Evolutionary conservation across 345 rosid species (phyloP).

Genomic region (Aquilaria malaccensis): DNA sequence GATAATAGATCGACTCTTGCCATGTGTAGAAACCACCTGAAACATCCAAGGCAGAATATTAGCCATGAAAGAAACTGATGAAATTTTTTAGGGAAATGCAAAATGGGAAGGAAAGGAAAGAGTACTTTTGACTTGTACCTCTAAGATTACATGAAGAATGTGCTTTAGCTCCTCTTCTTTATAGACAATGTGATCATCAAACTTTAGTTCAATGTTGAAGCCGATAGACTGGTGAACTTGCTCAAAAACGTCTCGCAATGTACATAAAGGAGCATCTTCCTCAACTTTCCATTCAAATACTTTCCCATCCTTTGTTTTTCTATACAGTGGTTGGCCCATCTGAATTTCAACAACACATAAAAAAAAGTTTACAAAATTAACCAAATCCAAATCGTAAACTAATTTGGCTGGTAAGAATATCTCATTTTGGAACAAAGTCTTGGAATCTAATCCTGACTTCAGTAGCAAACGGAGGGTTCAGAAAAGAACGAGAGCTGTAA

Average conservation of each 20-base stretch:
- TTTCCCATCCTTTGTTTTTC: slow-evolving; percentile 55
- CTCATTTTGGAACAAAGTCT: neutral
- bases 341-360: slow-evolving; percentile 11
- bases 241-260: slow-evolving; percentile 44
- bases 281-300: slow-evolving; percentile 52
- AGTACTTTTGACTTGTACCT: slow-evolving; percentile 13
- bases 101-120: no score
- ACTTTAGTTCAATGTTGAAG: slow-evolving; percentile 62
- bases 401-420: no score
- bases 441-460: no score
- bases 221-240: slow-evolving; percentile 40
- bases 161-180: slow-evolving; percentile 35
- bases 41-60: neutral
- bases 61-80: neutral
- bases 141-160: slow-evolving; percentile 36
- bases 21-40: slow-evolving; percentile 43
- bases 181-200: slow-evolving; percentile 50
- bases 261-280: slow-evolving; percentile 48
- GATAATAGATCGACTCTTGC: slow-evolving; percentile 30
- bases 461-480: no score
- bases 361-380: neutral
- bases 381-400: neutral
- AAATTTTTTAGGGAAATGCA: neutral
- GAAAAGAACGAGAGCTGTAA: no score
- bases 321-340: slow-evolving; percentile 39